Evolutionary conservation across 2,329 filamentous ascomycete species (phyloP).

Genomic region (Aspergillus udagawae): DNA sequence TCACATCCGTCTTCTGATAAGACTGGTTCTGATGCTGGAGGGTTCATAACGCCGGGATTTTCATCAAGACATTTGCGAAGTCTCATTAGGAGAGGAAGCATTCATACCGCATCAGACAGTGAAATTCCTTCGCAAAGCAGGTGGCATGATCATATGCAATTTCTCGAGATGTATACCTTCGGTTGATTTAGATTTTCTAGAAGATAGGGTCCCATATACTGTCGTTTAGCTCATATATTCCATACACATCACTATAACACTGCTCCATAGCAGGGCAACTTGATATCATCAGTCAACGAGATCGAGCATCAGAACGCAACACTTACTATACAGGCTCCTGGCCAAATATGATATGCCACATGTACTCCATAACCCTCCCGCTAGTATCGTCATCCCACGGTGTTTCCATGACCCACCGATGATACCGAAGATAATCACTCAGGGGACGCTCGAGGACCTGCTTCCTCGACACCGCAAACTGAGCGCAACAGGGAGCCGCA

Average conservation of each 20-base stretch:
- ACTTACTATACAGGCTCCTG: constrained; percentile 39
- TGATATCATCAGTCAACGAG: background rate
- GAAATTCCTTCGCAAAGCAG: no score
- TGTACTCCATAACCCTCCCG: constrained; percentile 59
- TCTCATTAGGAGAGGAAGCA: background rate
- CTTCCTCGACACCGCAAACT: constrained; percentile 58
- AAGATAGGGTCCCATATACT: background rate
- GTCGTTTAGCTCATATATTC: background rate
- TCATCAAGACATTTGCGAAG: no score
- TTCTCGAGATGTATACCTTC: background rate
- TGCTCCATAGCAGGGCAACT: constrained; percentile 25
- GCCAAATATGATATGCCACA: constrained; percentile 58
- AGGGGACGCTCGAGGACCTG: constrained; percentile 47
- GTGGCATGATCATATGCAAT: background rate
- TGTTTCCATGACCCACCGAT: constrained; percentile 57
- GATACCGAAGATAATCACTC: constrained; percentile 52
- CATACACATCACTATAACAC: constrained; percentile 27
- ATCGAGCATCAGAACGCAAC: background rate
- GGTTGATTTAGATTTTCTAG: background rate
- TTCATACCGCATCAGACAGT: background rate
- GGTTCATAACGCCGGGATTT: background rate
- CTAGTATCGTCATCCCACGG: constrained; percentile 52
- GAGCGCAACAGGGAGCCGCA: constrained; percentile 59
- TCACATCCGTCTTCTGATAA: no score
- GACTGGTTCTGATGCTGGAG: background rate